Percentiles rank a stretch among this genome's conserved stretches.
Conservation (phyloP, 2,329 filamentous ascomycete species). For the Elsinoe arachidis region DNA sequence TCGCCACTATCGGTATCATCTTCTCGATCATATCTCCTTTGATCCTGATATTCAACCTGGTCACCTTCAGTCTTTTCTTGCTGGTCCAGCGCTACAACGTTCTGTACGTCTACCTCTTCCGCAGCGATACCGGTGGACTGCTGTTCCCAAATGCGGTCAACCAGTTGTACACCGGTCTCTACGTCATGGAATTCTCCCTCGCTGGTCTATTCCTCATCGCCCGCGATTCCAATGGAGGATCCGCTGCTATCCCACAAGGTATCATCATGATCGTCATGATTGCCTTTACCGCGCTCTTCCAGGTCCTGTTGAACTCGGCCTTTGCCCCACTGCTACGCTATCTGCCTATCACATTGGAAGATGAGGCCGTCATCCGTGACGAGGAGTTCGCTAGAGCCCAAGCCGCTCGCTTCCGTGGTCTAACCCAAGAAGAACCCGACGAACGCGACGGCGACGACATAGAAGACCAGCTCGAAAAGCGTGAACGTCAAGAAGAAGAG, state of each 20-base stretch:
- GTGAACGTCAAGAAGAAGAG: slow-evolving; percentile 31
- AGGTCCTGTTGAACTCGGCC: slow-evolving; percentile 69
- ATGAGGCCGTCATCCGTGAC: slow-evolving; percentile 86
- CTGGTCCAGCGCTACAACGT: slow-evolving; percentile 94
- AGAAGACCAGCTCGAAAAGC: slow-evolving; percentile 34
- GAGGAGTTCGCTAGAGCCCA: slow-evolving; percentile 73
- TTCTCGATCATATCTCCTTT: slow-evolving; percentile 85
- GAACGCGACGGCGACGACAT: slow-evolving; percentile 28
- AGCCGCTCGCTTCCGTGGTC: slow-evolving; percentile 24
- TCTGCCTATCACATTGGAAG: slow-evolving; percentile 88
- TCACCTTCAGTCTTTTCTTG: slow-evolving; percentile 89
- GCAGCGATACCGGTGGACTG: slow-evolving; percentile 82
- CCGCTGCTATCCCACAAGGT: slow-evolving; percentile 64
- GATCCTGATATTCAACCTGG: slow-evolving; percentile 84
- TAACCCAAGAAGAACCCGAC: slow-evolving; percentile 34
- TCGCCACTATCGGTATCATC: slow-evolving; percentile 79
- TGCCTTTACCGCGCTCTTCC: slow-evolving; percentile 65
- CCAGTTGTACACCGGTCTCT: slow-evolving; percentile 92
- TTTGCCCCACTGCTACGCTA: slow-evolving; percentile 83
- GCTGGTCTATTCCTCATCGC: slow-evolving; percentile 84
- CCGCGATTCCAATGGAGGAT: slow-evolving; percentile 44
- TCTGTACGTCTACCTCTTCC: slow-evolving; percentile 85
- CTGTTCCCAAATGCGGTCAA: slow-evolving; percentile 90
- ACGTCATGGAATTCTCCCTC: slow-evolving; percentile 86
- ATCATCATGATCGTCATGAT: slow-evolving; percentile 74